Evolutionary conservation across 805 yeast species (phyloP).

Genomic region (Henningerozyma blattae): DNA sequence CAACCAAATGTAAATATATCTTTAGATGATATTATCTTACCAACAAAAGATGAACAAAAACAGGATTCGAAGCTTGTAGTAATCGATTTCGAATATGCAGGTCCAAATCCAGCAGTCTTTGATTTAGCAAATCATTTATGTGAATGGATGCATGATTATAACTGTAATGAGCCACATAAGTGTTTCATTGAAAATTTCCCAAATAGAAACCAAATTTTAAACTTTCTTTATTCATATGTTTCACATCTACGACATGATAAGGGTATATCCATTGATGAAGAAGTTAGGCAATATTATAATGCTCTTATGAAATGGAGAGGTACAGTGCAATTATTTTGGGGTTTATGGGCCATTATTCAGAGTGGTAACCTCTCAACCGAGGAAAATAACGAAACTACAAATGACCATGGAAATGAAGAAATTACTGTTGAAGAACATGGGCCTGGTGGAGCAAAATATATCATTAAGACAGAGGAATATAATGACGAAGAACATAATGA

Average conservation of each 20-base stretch:
- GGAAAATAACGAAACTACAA: not conserved
- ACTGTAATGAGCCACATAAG: constrained; percentile 35
- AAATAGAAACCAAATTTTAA: constrained; percentile 48
- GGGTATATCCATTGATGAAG: constrained; percentile 27
- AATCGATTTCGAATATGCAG: constrained; percentile 93
- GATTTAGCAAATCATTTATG: constrained; percentile 89
- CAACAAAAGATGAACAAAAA: constrained; percentile 27
- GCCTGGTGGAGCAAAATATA: constrained; percentile 42
- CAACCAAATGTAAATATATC: constrained; percentile 18
- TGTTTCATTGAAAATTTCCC: constrained; percentile 50
- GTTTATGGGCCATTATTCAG: constrained; percentile 85
- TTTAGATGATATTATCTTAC: constrained; percentile 24
- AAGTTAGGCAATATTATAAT: constrained; percentile 42
- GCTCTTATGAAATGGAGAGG: constrained; percentile 73
- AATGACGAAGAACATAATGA: constrained; percentile 13
- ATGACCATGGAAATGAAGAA: not conserved
- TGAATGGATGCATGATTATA: constrained; percentile 97
- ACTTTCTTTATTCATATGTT: constrained; percentile 67
- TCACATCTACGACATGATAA: constrained; percentile 35
- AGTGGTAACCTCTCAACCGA: constrained; percentile 32
- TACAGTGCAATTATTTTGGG: constrained; percentile 70
- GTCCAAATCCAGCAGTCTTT: constrained; percentile 77
- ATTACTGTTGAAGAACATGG: constrained; percentile 30
- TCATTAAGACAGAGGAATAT: constrained; percentile 18
- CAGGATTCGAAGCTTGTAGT: constrained; percentile 74